Evolutionary conservation across 805 yeast genomes (phyloP).

Genomic region (Wickerhamomyces rabaulensis): DNA sequence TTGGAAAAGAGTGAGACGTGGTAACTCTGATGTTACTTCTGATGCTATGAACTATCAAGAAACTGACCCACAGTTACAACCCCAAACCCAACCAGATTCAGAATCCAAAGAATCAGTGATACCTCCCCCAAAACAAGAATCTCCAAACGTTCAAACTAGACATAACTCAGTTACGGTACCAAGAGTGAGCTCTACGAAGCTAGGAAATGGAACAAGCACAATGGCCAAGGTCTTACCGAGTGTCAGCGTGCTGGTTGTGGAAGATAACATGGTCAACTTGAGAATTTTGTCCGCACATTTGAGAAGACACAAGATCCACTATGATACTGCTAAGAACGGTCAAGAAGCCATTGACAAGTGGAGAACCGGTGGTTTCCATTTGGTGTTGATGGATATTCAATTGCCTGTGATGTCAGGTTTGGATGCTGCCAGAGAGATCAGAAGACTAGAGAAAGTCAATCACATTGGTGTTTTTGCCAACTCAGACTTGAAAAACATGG

Average conservation of each 20-base stretch:
- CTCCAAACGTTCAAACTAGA: slow-evolving; percentile 1
- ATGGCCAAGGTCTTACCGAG: slow-evolving; percentile 72
- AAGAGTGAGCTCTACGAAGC: background rate
- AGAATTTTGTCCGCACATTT: slow-evolving; percentile 86
- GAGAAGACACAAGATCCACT: slow-evolving; percentile 78
- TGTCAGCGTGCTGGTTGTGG: slow-evolving; percentile 87
- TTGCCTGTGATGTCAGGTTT: slow-evolving; percentile 94
- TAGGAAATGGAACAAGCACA: slow-evolving; percentile 21
- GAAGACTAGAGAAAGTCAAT: slow-evolving; percentile 76
- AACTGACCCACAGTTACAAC: background rate
- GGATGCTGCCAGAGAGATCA: slow-evolving; percentile 88
- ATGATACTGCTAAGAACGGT: slow-evolving; percentile 87
- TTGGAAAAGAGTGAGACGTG: slow-evolving; percentile 1
- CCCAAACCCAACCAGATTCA: background rate
- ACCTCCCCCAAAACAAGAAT: background rate
- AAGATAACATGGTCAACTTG: slow-evolving; percentile 92
- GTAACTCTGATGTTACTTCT: background rate
- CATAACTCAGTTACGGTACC: background rate
- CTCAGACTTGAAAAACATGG: slow-evolving; percentile 19
- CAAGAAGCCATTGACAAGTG: slow-evolving; percentile 92
- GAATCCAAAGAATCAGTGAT: background rate
- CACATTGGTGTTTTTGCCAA: slow-evolving; percentile 52
- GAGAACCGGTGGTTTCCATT: slow-evolving; percentile 91
- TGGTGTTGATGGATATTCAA: slow-evolving; percentile 96
- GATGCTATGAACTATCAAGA: background rate